These are phyloP conservation scores for Candida adriatica DNA, from an alignment of 805 yeast genomes.

Conservation along the genomic window DNA sequence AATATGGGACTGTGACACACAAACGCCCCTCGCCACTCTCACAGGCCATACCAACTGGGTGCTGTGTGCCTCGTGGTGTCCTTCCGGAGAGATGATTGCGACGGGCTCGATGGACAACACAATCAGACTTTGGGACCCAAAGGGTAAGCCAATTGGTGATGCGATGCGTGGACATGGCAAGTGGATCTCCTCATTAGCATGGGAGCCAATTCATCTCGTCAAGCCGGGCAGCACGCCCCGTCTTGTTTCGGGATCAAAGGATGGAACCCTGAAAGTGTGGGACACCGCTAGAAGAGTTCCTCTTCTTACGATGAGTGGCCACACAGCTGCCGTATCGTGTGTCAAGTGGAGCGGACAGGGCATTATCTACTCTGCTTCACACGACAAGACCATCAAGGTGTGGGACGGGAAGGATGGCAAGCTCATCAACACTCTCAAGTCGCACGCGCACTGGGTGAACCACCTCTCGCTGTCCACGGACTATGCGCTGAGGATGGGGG, in stretches of 20 bases:
- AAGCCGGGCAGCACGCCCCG: constrained; percentile 59
- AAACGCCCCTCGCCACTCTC: constrained; percentile 78
- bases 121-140: constrained; percentile 76
- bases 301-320: constrained; percentile 73
- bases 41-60: constrained; percentile 93
- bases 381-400: constrained; percentile 86
- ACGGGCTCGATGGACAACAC: constrained; percentile 96
- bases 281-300: constrained; percentile 67
- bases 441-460: constrained; percentile 98
- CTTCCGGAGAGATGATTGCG: constrained; percentile 85
- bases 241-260: constrained; percentile 85
- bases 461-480: constrained; percentile 91
- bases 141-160: constrained; percentile 69
- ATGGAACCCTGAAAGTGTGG: constrained; percentile 87
- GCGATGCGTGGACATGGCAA: constrained; percentile 77
- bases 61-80: constrained; percentile 83
- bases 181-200: constrained; percentile 82
- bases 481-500: constrained; percentile 78
- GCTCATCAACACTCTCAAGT: constrained; percentile 68
- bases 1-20: constrained; percentile 94
- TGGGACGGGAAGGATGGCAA: constrained; percentile 84
- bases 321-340: constrained; percentile 82
- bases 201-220: constrained; percentile 91
- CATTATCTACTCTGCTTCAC: constrained; percentile 80
- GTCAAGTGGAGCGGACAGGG: constrained; percentile 97